phyloP scores from a whole-genome alignment of 2,329 filamentous ascomycete species.

The Microdochium nivale region DNA sequence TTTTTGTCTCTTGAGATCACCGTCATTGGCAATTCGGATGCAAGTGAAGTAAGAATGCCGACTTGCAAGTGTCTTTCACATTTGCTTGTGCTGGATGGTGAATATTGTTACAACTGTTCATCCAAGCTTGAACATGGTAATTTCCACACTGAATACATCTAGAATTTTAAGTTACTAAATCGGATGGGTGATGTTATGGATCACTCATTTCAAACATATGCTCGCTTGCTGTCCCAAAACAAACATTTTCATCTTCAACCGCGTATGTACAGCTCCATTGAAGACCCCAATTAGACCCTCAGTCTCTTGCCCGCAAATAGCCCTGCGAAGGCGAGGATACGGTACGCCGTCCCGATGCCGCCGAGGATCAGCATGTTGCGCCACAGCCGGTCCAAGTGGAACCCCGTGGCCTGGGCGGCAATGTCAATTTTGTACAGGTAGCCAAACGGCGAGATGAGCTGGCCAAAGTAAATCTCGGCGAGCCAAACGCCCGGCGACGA shows the following conservation, averaged over 20 bases:
- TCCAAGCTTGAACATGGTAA: too few relatives aligned
- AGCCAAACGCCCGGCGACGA: slow-evolving; percentile 45
- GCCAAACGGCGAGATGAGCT: slow-evolving; percentile 36
- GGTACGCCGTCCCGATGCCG: slow-evolving; percentile 33
- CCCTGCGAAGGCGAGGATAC: slow-evolving; percentile 34
- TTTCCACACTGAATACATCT: too few relatives aligned
- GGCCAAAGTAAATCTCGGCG: slow-evolving; percentile 45
- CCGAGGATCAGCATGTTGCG: slow-evolving; percentile 35
- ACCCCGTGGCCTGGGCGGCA: slow-evolving; percentile 34
- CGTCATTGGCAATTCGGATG: too few relatives aligned
- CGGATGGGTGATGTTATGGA: too few relatives aligned
- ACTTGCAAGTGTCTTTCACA: too few relatives aligned
- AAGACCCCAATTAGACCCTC: slow-evolving; percentile 11
- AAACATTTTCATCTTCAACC: neutral
- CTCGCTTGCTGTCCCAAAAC: too few relatives aligned
- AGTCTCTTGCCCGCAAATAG: slow-evolving; percentile 23
- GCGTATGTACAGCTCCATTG: neutral
- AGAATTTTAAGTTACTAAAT: too few relatives aligned
- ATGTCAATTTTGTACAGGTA: slow-evolving; percentile 42
- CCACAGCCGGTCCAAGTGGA: slow-evolving; percentile 31
- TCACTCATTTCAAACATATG: too few relatives aligned
- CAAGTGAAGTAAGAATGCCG: too few relatives aligned
- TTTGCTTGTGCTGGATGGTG: too few relatives aligned
- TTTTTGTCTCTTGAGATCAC: too few relatives aligned
- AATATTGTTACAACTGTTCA: too few relatives aligned